Percentiles rank a stretch among this genome's conserved stretches.
phyloP scores from a whole-genome alignment of 225 moss, liverwort and hornwort species.

The Bryoerythrophyllum caledonicum region DNA sequence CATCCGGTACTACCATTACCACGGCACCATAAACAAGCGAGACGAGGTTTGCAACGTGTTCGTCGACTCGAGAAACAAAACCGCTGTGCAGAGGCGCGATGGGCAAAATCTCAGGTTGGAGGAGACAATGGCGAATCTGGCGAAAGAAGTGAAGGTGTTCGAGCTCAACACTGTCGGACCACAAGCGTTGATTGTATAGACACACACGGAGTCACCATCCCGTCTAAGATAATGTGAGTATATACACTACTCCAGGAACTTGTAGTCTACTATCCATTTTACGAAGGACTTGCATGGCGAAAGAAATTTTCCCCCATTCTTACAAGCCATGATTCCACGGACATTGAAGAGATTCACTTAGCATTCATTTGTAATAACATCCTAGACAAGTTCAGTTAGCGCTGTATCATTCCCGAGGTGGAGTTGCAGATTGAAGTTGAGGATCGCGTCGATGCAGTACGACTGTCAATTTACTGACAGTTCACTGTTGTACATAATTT shows the following conservation, averaged over 20 bases:
- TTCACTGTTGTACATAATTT: constrained; percentile 29
- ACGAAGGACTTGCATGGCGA: background rate
- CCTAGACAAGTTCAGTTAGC: constrained; percentile 15
- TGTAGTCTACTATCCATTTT: background rate
- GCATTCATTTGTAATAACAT: background rate
- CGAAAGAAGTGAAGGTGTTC: constrained; percentile 24
- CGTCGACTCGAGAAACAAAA: constrained; percentile 32
- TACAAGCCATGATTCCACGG: background rate
- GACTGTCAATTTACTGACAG: background rate
- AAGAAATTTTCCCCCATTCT: constrained; percentile 26
- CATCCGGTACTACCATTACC: constrained; percentile 58
- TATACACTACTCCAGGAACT: background rate
- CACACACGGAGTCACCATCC: background rate
- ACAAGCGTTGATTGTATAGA: constrained; percentile 45
- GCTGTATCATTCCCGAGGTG: constrained; percentile 4
- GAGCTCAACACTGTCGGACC: constrained; percentile 34
- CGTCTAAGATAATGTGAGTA: background rate
- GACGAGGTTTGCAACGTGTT: constrained; percentile 40
- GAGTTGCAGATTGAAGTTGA: background rate
- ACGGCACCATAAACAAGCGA: constrained; percentile 49
- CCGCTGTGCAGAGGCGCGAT: constrained; percentile 12
- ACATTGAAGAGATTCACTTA: background rate
- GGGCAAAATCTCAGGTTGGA: constrained; percentile 27
- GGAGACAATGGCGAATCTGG: constrained; percentile 43
- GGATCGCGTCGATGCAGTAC: too few species aligned